Base-by-base conservation (phyloP, 1,284 basidiomycete genomes). In the Trichosporon asahii region DNA sequence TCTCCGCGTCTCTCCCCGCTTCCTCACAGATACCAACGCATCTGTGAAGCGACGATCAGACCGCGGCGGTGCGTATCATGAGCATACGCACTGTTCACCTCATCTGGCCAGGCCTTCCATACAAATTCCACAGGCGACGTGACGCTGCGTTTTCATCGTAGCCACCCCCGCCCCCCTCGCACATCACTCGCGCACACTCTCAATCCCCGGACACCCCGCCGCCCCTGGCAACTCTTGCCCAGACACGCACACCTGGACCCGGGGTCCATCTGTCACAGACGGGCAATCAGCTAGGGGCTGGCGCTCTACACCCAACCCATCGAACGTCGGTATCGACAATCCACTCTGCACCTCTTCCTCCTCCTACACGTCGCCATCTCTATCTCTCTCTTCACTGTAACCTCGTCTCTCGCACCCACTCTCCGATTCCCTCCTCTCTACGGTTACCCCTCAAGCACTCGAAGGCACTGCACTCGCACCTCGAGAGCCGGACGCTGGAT, bases 31-130 rank as follows among this genome's bases (percentile, higher is more conserved):
- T n/a, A 5, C 27, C 15, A 3, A 2, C 27, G 8, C 27, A 29
- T 31, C 29, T 61, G 57, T 61, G 57, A 21, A 53, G 40, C 8
- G 53, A 27, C 53, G 15, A 33, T 61, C 27, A 61, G 57, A 61
- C 57, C 33, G 29, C 27, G 57, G 27, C 29, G 9, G 57, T 11
- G 25, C 29, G 57, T 29, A 61, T 61, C 29, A 61, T 61, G 57
- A 61, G 15, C 57, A 61, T 31, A 31, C 27, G 57, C 57, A 61
- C 57, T 18, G 57, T 33, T 31, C 57, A n/a, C 29, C 57, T n/a
- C 57, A 61, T 61, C 57, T 61, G 57, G 57, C 57, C 27, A 29
- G 57, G 29, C 57, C 57, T 21, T 31, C 29, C 57, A 33, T 23
- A 61, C 57, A 61, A 18, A 31, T 31, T 27, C 18, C 29, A 31